Percentiles rank a stretch among this genome's conserved stretches.
Evolutionary conservation across 371 early-diverging fungal genomes (phyloP).

Genomic region (Mucor lusitanicus): DNA sequence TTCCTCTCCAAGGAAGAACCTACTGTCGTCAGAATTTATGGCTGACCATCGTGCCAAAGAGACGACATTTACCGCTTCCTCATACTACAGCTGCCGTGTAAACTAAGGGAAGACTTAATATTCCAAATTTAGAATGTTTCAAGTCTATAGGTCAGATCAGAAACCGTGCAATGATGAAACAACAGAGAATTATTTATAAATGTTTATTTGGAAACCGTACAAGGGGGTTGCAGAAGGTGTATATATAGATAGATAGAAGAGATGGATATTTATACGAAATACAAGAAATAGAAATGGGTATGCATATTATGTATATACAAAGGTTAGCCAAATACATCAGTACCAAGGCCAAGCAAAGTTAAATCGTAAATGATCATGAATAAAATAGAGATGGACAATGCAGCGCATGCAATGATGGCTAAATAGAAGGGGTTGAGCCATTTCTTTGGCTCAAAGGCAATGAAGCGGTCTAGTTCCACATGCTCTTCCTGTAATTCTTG

Average conservation of each 20-base stretch:
- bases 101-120: neutral
- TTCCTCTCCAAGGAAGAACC: too few species aligned
- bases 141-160: neutral
- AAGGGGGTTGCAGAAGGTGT: neutral
- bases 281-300: neutral
- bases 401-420: conserved; percentile 30
- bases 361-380: conserved; percentile 49
- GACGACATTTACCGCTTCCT: too few species aligned
- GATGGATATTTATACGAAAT: neutral
- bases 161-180: neutral
- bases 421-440: conserved; percentile 41
- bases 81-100: neutral
- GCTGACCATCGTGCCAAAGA: too few species aligned
- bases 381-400: conserved; percentile 25
- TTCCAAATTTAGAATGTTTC: neutral
- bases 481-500: neutral
- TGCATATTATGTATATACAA: neutral
- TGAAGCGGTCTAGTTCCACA: conserved; percentile 16
- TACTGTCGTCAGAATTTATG: too few species aligned
- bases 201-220: neutral
- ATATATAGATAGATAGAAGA: neutral
- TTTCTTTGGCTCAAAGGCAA: conserved; percentile 30
- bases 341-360: conserved; percentile 32
- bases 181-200: neutral
- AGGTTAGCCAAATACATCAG: conserved; percentile 24